Conservation (phyloP, 257 asterid genomes). For the Solanum boliviense region DNA sequence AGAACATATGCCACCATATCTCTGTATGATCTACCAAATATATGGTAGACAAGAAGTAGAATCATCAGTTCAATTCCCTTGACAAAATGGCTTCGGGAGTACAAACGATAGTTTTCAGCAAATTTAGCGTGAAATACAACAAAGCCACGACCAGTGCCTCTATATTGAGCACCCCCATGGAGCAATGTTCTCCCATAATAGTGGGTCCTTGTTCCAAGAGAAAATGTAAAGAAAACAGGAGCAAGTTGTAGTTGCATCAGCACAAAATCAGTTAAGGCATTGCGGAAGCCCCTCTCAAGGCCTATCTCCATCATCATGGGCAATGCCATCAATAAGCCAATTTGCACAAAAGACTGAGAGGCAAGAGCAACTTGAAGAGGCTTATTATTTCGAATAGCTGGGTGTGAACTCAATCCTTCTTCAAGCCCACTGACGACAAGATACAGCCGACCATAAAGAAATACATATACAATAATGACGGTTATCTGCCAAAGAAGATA, state of each 20-base stretch:
- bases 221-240: constrained; percentile 81
- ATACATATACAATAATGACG: constrained; percentile 70
- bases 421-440: constrained; percentile 93
- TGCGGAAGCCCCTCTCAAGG: constrained; percentile 82
- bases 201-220: constrained; percentile 90
- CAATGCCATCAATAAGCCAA: constrained; percentile 86
- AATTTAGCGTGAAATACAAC: constrained; percentile 92
- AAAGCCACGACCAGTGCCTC: constrained; percentile 93
- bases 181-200: constrained; percentile 84
- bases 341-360: constrained; percentile 87
- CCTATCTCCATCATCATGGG: constrained; percentile 99
- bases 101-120: constrained; percentile 76
- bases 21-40: constrained; percentile 59
- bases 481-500: constrained; percentile 54
- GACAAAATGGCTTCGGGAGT: constrained; percentile 84
- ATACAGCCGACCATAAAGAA: constrained; percentile 90
- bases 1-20: constrained; percentile 59
- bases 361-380: constrained; percentile 99
- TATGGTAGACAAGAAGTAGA: constrained; percentile 79
- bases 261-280: constrained; percentile 75
- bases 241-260: constrained; percentile 93
- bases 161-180: constrained; percentile 89
- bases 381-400: constrained; percentile 75
- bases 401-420: constrained; percentile 49
- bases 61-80: constrained; percentile 88